Conservation (phyloP, 2,329 filamentous ascomycete genomes). For the Cercospora sp. region DNA sequence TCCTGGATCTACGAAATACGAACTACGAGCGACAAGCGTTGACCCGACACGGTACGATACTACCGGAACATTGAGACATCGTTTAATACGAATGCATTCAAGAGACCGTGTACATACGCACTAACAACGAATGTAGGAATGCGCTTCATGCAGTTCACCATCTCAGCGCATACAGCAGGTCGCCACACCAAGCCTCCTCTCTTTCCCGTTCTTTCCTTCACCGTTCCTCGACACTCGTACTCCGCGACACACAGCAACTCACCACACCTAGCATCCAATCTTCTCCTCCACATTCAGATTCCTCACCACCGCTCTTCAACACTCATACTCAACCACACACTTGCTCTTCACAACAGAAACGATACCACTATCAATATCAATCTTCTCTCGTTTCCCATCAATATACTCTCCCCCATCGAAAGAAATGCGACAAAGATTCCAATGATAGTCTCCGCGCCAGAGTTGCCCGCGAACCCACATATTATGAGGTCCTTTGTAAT, state of each 20-base stretch:
- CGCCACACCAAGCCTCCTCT: too few species aligned
- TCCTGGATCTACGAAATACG: background rate
- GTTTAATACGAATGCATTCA: background rate
- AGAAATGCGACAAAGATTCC: background rate
- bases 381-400: background rate
- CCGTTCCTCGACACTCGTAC: too few species aligned
- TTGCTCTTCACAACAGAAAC: background rate
- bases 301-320: too few species aligned
- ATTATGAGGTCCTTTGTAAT: background rate
- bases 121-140: background rate
- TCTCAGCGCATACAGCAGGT: background rate
- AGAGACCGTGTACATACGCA: background rate
- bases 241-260: too few species aligned
- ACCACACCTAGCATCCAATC: too few species aligned
- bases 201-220: too few species aligned
- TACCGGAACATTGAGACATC: background rate
- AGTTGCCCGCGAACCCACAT: background rate
- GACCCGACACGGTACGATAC: background rate
- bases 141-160: background rate
- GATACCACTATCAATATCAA: background rate
- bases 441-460: background rate
- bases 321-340: background rate
- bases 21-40: background rate
- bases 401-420: background rate
- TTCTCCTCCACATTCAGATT: too few species aligned